Evolutionary conservation across 2,329 filamentous ascomycete genomes (phyloP).

Genomic region (Claviceps quebecensis): DNA sequence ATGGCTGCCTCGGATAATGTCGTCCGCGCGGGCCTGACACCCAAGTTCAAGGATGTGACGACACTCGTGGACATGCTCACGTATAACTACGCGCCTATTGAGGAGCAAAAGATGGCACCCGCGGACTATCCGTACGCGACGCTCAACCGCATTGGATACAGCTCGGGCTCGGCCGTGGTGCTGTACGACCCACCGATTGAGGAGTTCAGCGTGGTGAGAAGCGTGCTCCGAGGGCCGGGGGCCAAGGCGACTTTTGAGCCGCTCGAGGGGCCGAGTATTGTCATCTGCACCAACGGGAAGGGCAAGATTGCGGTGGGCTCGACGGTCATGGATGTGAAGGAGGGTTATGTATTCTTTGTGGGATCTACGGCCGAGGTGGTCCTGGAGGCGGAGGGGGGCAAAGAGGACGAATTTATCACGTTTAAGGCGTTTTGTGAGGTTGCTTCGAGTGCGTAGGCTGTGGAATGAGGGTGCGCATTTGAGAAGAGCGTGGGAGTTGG

Average conservation of each 20-base stretch:
- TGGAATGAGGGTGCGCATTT: no score
- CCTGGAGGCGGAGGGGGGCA: conserved; percentile 49
- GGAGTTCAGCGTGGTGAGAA: conserved; percentile 83
- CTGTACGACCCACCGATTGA: conserved; percentile 95
- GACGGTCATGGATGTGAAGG: conserved; percentile 59
- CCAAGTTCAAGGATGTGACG: conserved; percentile 93
- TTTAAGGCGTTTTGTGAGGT: conserved; percentile 95
- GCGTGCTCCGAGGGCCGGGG: conserved; percentile 53
- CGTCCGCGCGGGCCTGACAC: conserved; percentile 90
- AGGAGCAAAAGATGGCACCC: conserved; percentile 85
- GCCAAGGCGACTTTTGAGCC: conserved; percentile 81
- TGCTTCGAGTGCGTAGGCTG: no score
- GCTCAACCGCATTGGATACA: conserved; percentile 70
- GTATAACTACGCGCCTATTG: conserved; percentile 88
- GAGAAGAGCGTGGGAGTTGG: conserved; percentile 22
- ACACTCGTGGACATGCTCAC: conserved; percentile 86
- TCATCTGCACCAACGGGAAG: conserved; percentile 76
- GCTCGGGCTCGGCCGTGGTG: conserved; percentile 53
- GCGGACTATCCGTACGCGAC: conserved; percentile 74
- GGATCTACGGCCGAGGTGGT: conserved; percentile 76
- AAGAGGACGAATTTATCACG: conserved; percentile 61
- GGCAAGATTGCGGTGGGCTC: conserved; percentile 77
- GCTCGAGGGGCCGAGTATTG: conserved; percentile 76
- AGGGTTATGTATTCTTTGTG: conserved; percentile 69
- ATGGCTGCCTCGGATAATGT: conserved; percentile 99